These are phyloP conservation scores for Magnolia sinica DNA, from an alignment of 164 flowering plant genomes.

Conservation along the genomic window DNA sequence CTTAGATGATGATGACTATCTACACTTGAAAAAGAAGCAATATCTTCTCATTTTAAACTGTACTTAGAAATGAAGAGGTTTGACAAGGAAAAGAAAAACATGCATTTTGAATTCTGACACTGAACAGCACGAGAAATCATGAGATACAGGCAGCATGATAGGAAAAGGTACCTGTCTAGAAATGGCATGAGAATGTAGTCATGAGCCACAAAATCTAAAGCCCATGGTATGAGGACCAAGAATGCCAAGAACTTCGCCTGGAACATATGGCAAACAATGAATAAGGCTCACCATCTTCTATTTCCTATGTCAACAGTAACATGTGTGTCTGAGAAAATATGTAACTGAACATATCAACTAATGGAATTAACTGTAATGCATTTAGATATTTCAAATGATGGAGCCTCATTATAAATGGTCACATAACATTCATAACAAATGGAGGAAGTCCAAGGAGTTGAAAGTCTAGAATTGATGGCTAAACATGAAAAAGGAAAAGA, in stretches of 20 bases:
- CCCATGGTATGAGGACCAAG: constrained; percentile 72
- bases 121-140: neutral
- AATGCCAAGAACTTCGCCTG: constrained; percentile 93
- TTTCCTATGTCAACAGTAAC: neutral
- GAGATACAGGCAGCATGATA: constrained; percentile 2
- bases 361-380: neutral
- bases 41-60: neutral
- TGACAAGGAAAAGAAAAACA: neutral
- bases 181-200: constrained; percentile 98
- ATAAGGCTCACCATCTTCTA: neutral
- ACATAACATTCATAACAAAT: too few relatives aligned
- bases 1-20: too few relatives aligned
- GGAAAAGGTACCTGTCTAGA: constrained; percentile 65
- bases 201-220: constrained; percentile 84
- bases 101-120: neutral
- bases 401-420: too few relatives aligned
- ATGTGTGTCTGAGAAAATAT: neutral
- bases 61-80: neutral
- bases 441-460: too few relatives aligned
- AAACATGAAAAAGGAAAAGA: neutral
- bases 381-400: too few relatives aligned
- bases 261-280: constrained; percentile 16
- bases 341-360: neutral
- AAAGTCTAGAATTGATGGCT: neutral
- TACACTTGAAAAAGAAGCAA: too few relatives aligned